These are phyloP conservation scores for Trichoderma cornu-damae DNA, from an alignment of 2,329 filamentous ascomycete genomes.

Conservation along the genomic window DNA sequence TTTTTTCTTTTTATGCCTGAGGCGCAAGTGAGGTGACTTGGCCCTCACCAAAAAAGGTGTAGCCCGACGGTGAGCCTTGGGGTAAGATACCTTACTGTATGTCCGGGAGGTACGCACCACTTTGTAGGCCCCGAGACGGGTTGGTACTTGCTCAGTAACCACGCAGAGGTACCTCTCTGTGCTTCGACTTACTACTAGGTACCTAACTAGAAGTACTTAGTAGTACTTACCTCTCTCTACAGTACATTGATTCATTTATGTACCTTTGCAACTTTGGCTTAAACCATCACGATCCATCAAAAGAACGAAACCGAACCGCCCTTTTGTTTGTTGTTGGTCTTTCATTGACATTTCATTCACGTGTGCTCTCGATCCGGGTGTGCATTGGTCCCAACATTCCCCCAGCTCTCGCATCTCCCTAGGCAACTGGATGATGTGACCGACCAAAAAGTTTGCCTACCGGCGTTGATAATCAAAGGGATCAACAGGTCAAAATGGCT, in stretches of 20 bases:
- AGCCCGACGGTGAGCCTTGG: neutral
- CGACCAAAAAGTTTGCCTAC: too few species aligned
- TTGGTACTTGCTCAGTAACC: neutral
- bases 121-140: neutral
- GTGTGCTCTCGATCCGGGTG: too few species aligned
- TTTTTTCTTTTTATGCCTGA: too few species aligned
- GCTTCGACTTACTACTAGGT: too few species aligned
- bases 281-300: too few species aligned
- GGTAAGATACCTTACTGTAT: too few species aligned
- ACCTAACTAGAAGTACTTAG: too few species aligned
- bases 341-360: neutral
- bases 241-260: neutral
- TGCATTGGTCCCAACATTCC: neutral
- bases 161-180: neutral
- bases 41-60: conserved; percentile 3
- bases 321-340: neutral
- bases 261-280: too few species aligned
- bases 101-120: conserved; percentile 2
- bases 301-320: neutral
- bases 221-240: too few species aligned
- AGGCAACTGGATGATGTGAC: too few species aligned
- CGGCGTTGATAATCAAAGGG: too few species aligned
- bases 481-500: too few species aligned
- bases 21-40: conserved; percentile 13
- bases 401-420: neutral